Percentiles rank a stretch among this genome's conserved stretches.
Evolutionary conservation across 129 eudicot genomes (phyloP).

Genomic region (Gnaphalium uliginosum): DNA sequence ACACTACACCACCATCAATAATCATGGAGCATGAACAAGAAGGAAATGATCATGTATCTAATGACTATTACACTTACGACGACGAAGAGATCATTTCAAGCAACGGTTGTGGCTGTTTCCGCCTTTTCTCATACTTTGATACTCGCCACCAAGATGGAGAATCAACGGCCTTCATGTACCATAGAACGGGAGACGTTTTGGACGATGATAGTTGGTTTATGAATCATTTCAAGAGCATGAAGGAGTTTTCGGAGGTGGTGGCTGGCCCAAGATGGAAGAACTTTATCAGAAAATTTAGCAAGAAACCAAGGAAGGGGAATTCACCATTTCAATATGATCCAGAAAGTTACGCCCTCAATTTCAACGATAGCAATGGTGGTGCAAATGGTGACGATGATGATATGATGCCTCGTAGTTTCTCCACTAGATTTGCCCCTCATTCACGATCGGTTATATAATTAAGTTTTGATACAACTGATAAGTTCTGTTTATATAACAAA

Average conservation of each 20-base stretch:
- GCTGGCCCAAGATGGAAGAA: constrained; percentile 96
- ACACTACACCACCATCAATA: constrained; percentile 4
- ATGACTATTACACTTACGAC: constrained; percentile 28
- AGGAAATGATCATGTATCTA: constrained; percentile 6
- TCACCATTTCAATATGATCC: constrained; percentile 60
- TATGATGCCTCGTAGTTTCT: constrained; percentile 45
- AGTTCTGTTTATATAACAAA: background rate
- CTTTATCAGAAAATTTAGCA: constrained; percentile 60
- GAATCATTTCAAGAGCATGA: constrained; percentile 42
- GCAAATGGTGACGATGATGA: constrained; percentile 37
- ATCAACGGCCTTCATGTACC: constrained; percentile 20
- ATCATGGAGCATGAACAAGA: constrained; percentile 35
- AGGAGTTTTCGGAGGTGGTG: constrained; percentile 63
- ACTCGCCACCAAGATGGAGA: constrained; percentile 20
- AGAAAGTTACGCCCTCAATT: constrained; percentile 65
- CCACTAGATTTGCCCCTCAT: constrained; percentile 59
- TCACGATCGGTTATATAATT: constrained; percentile 9
- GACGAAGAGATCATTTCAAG: background rate
- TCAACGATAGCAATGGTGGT: constrained; percentile 37
- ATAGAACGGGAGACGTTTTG: constrained; percentile 16
- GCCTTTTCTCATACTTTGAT: constrained; percentile 25
- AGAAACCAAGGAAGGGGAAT: constrained; percentile 35
- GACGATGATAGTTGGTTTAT: constrained; percentile 51
- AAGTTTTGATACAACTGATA: background rate
- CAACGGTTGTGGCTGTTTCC: constrained; percentile 42